These are phyloP conservation scores for Fraxinus ornus DNA, from an alignment of 305 asterid species.

Conservation along the genomic window DNA sequence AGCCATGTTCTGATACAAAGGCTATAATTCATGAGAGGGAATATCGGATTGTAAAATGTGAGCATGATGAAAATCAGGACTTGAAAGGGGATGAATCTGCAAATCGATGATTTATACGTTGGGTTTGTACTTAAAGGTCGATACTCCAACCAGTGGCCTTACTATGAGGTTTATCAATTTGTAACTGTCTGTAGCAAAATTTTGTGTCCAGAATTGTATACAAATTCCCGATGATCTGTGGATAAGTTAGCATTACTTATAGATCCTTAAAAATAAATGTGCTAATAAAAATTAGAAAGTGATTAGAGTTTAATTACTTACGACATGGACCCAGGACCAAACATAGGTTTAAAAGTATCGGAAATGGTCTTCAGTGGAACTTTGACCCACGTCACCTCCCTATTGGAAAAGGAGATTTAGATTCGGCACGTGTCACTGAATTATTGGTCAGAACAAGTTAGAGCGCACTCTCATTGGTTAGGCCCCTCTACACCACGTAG, in stretches of 20 bases:
- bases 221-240: background rate
- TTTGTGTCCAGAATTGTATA: background rate
- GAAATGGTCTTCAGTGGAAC: background rate
- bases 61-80: constrained; percentile 7
- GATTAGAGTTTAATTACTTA: background rate
- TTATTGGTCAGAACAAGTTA: constrained; percentile 29
- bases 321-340: background rate
- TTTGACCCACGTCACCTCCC: background rate
- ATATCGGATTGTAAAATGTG: constrained; percentile 50
- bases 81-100: constrained; percentile 40
- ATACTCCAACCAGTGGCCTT: background rate
- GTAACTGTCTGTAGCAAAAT: background rate
- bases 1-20: constrained; percentile 53
- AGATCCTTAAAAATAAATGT: background rate
- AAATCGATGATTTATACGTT: constrained; percentile 14
- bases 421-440: constrained; percentile 24
- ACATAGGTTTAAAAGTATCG: background rate
- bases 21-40: constrained; percentile 56
- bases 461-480: constrained; percentile 57
- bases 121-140: background rate
- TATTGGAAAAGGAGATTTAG: background rate
- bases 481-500: constrained; percentile 51
- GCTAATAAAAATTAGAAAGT: background rate
- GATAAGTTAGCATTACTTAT: background rate
- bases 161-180: background rate